A percentile compares a stretch with the other conserved stretches of the same genome.
Evolutionary conservation across 2,329 filamentous ascomycete species (phyloP).

Genomic region (Lasiodiplodia citricola): DNA sequence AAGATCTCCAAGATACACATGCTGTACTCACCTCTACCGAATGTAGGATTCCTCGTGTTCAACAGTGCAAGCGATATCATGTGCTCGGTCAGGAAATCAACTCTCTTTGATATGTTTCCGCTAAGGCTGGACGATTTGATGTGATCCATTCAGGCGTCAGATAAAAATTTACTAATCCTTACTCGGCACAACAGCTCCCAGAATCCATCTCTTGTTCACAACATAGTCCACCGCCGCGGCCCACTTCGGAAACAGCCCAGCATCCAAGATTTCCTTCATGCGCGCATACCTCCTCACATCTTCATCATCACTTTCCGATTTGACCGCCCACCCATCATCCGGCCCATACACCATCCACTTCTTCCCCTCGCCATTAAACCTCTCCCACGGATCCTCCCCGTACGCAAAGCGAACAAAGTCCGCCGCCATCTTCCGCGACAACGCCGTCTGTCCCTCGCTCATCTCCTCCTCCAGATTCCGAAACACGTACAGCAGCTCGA

Average conservation of each 20-base stretch:
- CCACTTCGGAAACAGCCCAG: not conserved
- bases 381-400: not conserved
- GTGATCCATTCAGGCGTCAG: not conserved
- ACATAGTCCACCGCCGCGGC: not conserved
- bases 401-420: not conserved
- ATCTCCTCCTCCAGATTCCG: not conserved
- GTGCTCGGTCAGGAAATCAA: too few species aligned
- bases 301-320: not conserved
- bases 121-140: not conserved
- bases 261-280: not conserved
- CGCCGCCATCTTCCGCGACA: not conserved
- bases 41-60: too few species aligned
- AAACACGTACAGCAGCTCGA: not conserved
- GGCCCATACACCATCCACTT: constrained; percentile 1
- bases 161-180: not conserved
- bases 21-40: too few species aligned
- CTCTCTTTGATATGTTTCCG: not conserved
- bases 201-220: not conserved
- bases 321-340: not conserved
- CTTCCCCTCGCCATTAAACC: not conserved
- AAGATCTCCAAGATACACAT: too few species aligned
- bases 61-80: too few species aligned
- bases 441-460: not conserved
- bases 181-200: not conserved
- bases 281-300: not conserved